Percentiles rank a stretch among this genome's conserved stretches.
Evolutionary conservation across 495 filamentous ascomycete species (phyloP).

Genomic region (Lentithecium fluviatile): DNA sequence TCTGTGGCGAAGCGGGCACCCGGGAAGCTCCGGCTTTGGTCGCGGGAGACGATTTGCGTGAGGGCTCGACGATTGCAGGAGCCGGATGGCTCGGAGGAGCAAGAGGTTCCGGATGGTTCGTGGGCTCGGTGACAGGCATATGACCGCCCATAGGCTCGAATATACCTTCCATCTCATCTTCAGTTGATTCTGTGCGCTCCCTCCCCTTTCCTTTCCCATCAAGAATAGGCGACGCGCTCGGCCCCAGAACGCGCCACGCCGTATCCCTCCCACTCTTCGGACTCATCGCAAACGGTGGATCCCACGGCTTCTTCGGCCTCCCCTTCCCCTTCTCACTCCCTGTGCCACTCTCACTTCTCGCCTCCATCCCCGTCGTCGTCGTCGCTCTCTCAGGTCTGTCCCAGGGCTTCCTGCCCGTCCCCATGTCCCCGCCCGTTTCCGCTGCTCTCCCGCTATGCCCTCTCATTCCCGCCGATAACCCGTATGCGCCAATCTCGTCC

Average conservation of each 20-base stretch:
- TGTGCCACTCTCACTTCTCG: neutral
- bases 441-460: too few species aligned
- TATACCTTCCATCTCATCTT: neutral
- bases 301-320: constrained; percentile 15
- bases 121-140: too few species aligned
- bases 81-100: too few species aligned
- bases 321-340: neutral
- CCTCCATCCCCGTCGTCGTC: neutral
- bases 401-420: too few species aligned
- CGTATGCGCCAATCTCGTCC: too few species aligned
- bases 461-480: too few species aligned
- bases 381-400: neutral
- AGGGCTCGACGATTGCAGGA: neutral
- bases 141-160: neutral
- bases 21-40: neutral
- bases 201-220: neutral
- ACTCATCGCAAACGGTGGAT: constrained; percentile 20
- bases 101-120: too few species aligned
- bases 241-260: neutral
- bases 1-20: neutral
- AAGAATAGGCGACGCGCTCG: neutral
- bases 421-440: too few species aligned
- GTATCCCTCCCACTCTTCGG: neutral
- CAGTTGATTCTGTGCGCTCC: neutral
- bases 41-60: neutral